These are phyloP conservation scores for Penstemon eatonii DNA, from an alignment of 257 asterid species.

Conservation along the genomic window DNA sequence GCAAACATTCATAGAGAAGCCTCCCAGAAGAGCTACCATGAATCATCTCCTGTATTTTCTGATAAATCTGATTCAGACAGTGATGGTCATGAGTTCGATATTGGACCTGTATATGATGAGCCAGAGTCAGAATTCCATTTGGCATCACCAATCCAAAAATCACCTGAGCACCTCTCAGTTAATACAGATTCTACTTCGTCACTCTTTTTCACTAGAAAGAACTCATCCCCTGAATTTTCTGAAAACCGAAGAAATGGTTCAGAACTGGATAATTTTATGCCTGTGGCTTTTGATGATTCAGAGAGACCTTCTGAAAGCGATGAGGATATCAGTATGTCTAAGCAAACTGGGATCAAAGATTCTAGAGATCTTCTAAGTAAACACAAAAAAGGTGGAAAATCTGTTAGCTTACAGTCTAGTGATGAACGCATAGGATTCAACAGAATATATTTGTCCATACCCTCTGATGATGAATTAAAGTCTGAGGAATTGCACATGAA, in stretches of 20 bases:
- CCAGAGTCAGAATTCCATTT: conserved; percentile 41
- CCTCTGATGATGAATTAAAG: conserved; percentile 26
- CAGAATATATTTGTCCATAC: conserved; percentile 11
- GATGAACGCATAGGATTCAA: conserved; percentile 31
- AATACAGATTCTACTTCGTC: conserved; percentile 40
- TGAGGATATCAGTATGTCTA: conserved; percentile 33
- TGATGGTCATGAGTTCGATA: conserved; percentile 41
- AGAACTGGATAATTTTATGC: conserved; percentile 38
- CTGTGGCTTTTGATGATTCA: conserved; percentile 66
- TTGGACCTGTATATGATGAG: conserved; percentile 52
- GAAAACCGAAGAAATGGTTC: conserved; percentile 38
- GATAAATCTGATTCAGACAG: conserved; percentile 66
- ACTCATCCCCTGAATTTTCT: conserved; percentile 42
- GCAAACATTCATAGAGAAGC: conserved; percentile 34
- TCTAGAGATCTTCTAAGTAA: conserved; percentile 23
- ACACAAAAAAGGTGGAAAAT: conserved; percentile 24
- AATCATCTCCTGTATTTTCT: conserved; percentile 46
- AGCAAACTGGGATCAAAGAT: conserved; percentile 27
- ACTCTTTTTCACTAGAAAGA: conserved; percentile 34
- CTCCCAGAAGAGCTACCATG: conserved; percentile 40
- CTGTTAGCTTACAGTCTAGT: conserved; percentile 29
- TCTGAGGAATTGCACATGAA: conserved; percentile 18
- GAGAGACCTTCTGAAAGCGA: conserved; percentile 65
- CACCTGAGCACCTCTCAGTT: conserved; percentile 33
- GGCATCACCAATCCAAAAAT: conserved; percentile 45